Evolutionary conservation across 2,329 filamentous ascomycete genomes (phyloP), one percentile per base, ranked within the genome.

Genomic region (Trichoderma endophyticum): DNA sequence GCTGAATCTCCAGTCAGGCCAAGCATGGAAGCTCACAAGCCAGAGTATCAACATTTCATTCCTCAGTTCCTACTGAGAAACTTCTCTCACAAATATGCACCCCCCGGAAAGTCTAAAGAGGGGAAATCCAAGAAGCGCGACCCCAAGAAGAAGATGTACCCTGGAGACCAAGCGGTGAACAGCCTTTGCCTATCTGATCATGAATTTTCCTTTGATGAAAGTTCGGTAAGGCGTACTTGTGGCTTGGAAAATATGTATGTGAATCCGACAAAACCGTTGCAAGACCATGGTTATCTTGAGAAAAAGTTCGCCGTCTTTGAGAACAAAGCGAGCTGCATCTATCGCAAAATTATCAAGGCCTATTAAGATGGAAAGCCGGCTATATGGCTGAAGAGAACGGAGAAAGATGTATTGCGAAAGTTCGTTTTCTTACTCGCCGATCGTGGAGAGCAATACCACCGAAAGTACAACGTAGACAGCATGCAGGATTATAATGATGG

Each of bases 1-100:
- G 8, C 43, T 51, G n/a, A 51, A 21, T 51, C 9, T 51, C 43
- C n/a, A n/a, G 43, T 15, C 36, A 21, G 43, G n/a, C 43, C 48
- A 54, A 54, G 48, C 48, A 54, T 12, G 21, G 48, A 14, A 24
- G 48, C 48, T 21, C 11, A 6, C n/a, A 70, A 70, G 57, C 39
- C 21, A 43, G 48, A 70, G 26, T 70, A 70, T 32, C 66, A 70
- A 36, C 66, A 70, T 24, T 70, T 70, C n/a, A 70, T 70, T 32
- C 66, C 66, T 48, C 66, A 70, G n/a, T 70, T 63, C 26, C 14
- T 70, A 4, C 54, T 70, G 14, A 62, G 48, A 24, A 70, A 62
- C 32, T 70, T 61, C 39, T 43, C 66, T 24, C 66, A 70, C 60
- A 39, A 39, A 18, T 63, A 43, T 63, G 34, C 26, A 4, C 14